These are phyloP conservation scores for Punica granatum DNA, from an alignment of 345 rosid genomes.

Conservation along the genomic window DNA sequence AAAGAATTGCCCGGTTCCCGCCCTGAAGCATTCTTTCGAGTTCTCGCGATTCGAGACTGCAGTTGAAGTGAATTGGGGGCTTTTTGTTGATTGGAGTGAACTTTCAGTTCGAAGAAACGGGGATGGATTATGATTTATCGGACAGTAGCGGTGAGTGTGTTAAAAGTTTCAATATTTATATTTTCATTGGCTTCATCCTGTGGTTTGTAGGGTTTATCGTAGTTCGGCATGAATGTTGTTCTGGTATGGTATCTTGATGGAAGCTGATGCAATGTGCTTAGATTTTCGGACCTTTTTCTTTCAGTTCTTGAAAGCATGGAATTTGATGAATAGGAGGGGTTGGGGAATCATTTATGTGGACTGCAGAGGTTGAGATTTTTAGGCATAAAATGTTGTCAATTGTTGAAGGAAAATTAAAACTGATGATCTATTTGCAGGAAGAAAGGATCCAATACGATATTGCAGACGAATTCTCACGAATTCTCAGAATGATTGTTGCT, in stretches of 20 bases:
- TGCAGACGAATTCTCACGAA: too few relatives aligned
- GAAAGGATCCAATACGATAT: neutral
- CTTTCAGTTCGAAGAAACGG: slow-evolving; percentile 8
- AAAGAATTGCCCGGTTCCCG: neutral
- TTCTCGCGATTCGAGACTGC: slow-evolving; percentile 7
- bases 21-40: neutral
- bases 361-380: neutral
- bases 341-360: neutral
- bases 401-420: neutral
- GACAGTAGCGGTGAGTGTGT: slow-evolving; percentile 37
- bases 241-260: neutral
- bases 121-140: slow-evolving; percentile 30
- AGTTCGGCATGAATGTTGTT: neutral
- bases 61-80: neutral
- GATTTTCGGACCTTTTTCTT: neutral
- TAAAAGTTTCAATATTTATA: neutral
- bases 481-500: neutral
- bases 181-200: neutral
- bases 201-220: neutral
- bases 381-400: neutral
- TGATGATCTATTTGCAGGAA: neutral
- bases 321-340: neutral
- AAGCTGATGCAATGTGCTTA: neutral
- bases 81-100: neutral
- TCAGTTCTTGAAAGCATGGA: neutral